A percentile compares a stretch with the other conserved stretches of the same genome.
These are phyloP conservation scores for Schizochytrium sp. DNA, from an alignment of 108 stramenopile genomes.

Conservation along the genomic window DNA sequence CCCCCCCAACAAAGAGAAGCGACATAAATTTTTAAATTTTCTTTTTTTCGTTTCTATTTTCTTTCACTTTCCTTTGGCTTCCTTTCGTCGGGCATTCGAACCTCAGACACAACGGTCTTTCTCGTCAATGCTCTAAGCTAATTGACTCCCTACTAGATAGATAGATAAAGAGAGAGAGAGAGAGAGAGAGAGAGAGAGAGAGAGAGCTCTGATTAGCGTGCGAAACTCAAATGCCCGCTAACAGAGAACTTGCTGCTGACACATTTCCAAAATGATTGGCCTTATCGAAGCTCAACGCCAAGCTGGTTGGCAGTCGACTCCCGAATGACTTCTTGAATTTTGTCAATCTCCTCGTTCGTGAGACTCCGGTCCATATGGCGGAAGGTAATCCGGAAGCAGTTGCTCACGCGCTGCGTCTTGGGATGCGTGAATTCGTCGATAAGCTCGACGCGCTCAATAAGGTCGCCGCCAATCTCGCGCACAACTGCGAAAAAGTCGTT, in stretches of 20 bases:
- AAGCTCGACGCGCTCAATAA: conserved; percentile 74
- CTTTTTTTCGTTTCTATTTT: too few relatives aligned
- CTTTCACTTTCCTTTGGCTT: too few relatives aligned
- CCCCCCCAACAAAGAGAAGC: too few relatives aligned
- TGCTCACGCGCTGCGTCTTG: conserved; percentile 64
- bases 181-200: too few relatives aligned
- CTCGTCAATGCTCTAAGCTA: too few relatives aligned
- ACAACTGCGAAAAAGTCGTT: conserved; percentile 84
- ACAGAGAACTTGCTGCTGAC: neutral
- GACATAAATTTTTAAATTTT: too few relatives aligned
- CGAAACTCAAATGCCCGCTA: neutral
- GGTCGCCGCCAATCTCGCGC: conserved; percentile 79
- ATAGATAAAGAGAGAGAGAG: too few relatives aligned
- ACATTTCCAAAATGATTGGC: neutral
- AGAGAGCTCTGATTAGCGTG: too few relatives aligned
- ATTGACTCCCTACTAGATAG: too few relatives aligned
- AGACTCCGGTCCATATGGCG: conserved; percentile 89
- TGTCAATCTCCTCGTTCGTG: conserved; percentile 90
- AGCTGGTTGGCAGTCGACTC: conserved; percentile 26
- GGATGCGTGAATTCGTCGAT: conserved; percentile 84
- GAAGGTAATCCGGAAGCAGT: conserved; percentile 86
- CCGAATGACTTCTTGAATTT: conserved; percentile 69
- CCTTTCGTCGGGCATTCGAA: too few relatives aligned
- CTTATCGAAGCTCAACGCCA: conserved; percentile 57
- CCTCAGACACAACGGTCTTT: too few relatives aligned